Percentiles rank a stretch among this genome's conserved stretches.
These are phyloP conservation scores for Ormosia emarginata DNA, from an alignment of 306 rosid species.

Conservation along the genomic window DNA sequence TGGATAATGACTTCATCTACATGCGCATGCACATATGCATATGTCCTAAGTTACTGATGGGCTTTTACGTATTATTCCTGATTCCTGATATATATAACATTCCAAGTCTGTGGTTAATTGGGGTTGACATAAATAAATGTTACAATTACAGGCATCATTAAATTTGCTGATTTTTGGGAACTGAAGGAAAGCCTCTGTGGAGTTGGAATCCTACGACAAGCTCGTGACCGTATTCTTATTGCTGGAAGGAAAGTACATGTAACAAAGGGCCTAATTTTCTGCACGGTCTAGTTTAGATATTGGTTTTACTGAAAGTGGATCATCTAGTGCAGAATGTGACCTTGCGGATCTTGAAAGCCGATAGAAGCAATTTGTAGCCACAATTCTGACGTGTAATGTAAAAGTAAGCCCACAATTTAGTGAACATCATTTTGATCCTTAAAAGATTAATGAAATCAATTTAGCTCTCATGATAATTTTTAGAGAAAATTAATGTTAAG, in stretches of 20 bases:
- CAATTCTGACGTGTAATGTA: not conserved
- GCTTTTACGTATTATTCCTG: not conserved
- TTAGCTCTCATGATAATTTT: no score
- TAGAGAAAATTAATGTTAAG: no score
- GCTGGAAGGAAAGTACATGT: not conserved
- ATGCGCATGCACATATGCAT: not conserved
- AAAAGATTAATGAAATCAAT: no score
- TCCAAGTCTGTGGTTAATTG: not conserved
- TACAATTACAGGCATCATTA: not conserved
- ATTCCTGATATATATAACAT: not conserved
- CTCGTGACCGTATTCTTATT: not conserved
- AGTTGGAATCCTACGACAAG: not conserved
- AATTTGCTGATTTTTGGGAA: not conserved
- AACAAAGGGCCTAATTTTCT: not conserved
- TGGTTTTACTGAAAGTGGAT: not conserved
- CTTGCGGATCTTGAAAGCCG: not conserved
- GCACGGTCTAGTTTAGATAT: not conserved
- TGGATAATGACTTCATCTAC: not conserved
- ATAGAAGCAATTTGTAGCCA: not conserved
- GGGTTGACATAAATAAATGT: conserved; percentile 4
- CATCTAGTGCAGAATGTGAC: not conserved
- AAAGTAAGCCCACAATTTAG: not conserved
- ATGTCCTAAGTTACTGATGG: not conserved
- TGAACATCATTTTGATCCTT: no score
- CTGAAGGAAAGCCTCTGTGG: not conserved